A percentile compares a stretch with the other conserved stretches of the same genome.
phyloP scores from a whole-genome alignment of 2,329 filamentous ascomycete genomes.

The Claviceps pazoutovae region DNA sequence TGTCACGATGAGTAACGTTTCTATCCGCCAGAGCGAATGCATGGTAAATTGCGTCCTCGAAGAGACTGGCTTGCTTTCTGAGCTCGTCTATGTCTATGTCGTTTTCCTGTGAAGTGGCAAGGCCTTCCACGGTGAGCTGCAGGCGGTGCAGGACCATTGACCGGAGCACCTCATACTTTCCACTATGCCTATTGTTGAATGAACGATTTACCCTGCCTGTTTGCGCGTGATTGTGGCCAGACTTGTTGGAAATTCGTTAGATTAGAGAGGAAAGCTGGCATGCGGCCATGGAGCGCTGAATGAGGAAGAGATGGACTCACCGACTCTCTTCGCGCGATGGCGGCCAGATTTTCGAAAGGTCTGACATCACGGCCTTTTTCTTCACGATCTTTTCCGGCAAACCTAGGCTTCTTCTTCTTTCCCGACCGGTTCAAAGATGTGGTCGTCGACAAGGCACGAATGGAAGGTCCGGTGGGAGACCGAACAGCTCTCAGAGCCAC shows the following conservation, averaged over 20 bases:
- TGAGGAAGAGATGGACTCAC: slow-evolving; percentile 10
- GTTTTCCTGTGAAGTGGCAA: slow-evolving; percentile 13
- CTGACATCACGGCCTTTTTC: neutral
- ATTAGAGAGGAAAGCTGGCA: neutral
- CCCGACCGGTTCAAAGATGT: slow-evolving; percentile 2
- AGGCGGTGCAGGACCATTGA: slow-evolving; percentile 24
- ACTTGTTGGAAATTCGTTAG: slow-evolving; percentile 9
- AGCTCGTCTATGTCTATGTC: slow-evolving; percentile 25
- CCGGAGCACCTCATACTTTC: slow-evolving; percentile 19
- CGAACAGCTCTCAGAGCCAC: slow-evolving; percentile 13
- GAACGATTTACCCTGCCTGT: slow-evolving; percentile 17
- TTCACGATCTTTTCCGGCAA: neutral
- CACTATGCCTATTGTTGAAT: slow-evolving; percentile 11
- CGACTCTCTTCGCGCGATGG: slow-evolving; percentile 11
- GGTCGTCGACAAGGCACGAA: slow-evolving; percentile 15
- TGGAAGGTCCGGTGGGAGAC: slow-evolving; percentile 5
- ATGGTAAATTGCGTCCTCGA: slow-evolving; percentile 30
- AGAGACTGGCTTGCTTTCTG: slow-evolving; percentile 29
- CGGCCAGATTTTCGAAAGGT: slow-evolving; percentile 1
- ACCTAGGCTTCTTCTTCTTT: neutral
- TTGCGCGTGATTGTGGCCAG: slow-evolving; percentile 21
- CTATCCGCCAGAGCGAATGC: slow-evolving; percentile 30
- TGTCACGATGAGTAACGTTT: slow-evolving; percentile 21
- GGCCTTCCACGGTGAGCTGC: slow-evolving; percentile 17
- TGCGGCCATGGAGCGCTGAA: no score